A percentile compares a stretch with the other conserved stretches of the same genome.
These are phyloP conservation scores for Leptomonas pyrrhocoris DNA, from an alignment of 208 protist genomes.

Conservation along the genomic window DNA sequence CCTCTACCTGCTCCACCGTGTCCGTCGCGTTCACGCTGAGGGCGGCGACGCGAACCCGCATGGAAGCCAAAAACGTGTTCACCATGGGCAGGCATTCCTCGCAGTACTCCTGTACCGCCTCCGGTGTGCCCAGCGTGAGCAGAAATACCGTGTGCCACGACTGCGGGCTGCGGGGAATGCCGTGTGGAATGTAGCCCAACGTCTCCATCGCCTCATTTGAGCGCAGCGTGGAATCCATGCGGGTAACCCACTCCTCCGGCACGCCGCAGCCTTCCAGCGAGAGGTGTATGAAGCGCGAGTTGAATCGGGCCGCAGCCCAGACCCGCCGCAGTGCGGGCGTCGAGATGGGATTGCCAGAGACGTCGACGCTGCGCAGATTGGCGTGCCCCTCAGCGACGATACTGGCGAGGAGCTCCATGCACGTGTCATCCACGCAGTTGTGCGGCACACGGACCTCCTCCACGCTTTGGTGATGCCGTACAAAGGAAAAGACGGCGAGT, in stretches of 20 bases:
- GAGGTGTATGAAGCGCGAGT: constrained; percentile 44
- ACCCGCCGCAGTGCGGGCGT: constrained; percentile 66
- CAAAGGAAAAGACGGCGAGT: constrained; percentile 72
- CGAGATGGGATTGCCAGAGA: constrained; percentile 71
- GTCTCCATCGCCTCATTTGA: constrained; percentile 53
- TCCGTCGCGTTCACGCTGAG: constrained; percentile 57
- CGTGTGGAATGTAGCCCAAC: constrained; percentile 49
- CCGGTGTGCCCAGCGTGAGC: constrained; percentile 50
- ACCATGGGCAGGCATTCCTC: constrained; percentile 60
- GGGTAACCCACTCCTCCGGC: constrained; percentile 63
- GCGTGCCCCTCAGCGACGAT: constrained; percentile 55
- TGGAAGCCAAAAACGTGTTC: constrained; percentile 54
- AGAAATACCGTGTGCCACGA: constrained; percentile 77
- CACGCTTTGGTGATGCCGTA: constrained; percentile 62
- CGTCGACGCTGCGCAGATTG: constrained; percentile 54
- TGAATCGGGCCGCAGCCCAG: constrained; percentile 58
- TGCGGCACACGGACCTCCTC: constrained; percentile 57
- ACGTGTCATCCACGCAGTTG: constrained; percentile 65
- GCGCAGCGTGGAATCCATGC: constrained; percentile 64
- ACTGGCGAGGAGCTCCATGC: constrained; percentile 66
- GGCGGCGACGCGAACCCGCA: constrained; percentile 72
- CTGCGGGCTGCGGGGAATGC: constrained; percentile 41
- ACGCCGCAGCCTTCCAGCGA: constrained; percentile 58
- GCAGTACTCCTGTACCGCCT: constrained; percentile 53
- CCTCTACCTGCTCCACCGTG: constrained; percentile 48